Base-by-base conservation (phyloP, 257 asterid genomes). In the Ophiorrhiza pumila region DNA sequence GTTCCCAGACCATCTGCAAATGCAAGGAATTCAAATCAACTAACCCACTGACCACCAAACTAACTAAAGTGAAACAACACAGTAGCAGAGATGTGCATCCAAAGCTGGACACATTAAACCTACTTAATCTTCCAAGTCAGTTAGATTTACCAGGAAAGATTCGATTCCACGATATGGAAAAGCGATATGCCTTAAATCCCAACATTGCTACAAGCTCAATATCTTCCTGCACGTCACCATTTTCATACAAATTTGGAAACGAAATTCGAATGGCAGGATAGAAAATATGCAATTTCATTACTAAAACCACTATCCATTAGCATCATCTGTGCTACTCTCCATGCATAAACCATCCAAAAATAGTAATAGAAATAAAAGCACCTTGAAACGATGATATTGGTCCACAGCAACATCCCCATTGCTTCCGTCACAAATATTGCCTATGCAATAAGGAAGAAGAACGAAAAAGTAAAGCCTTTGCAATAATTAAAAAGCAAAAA, bases 91-190 rank as follows among this genome's bases (percentile, higher is more conserved):
- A n/a, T n/a, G n/a, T n/a, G n/a, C n/a, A n/a, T n/a, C n/a, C n/a
- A n/a, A n/a, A n/a, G n/a, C n/a, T n/a, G n/a, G n/a, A n/a, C n/a
- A n/a, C n/a, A n/a, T n/a, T n/a, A 39, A 64, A 42, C n/a, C 39
- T 11, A 64, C 37, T 25, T 39, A 0, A 43, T 23, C 10, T 39
- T 32, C 41, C 8, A 8, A 56, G 17, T 23, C 22, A 15, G 35
- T 72, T 46, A 22, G 35, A 46, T 61, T 43, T 83, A 84, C 91
- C 85, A 7, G 91, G 91, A 74, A 77, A 84, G 56, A 87, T 84
- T 39, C 87, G 83, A 75, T 79, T 72, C 89, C 91, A 84, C 45
- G 91, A 84, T 77, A 87, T 81, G 37, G 91, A 87, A 76, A 84
- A 83, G 23, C 89, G 82, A 74, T 84, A 84, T 61, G 87, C 87